Evolutionary conservation across 768 basidiomycete genomes (phyloP).

Genomic region (Suillus weaverae): DNA sequence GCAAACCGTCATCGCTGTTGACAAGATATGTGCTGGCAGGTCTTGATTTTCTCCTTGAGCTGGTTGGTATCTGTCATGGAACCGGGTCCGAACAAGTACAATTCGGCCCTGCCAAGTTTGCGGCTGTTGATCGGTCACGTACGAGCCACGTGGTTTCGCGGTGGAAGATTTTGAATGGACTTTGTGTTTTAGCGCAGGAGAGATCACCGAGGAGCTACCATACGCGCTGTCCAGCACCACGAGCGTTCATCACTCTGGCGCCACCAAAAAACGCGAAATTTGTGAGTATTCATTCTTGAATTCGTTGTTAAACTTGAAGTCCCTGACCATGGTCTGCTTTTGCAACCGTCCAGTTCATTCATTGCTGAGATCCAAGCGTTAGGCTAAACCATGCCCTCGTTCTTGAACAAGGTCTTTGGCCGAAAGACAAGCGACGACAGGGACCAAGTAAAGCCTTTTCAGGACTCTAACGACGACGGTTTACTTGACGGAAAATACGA

Average conservation of each 20-base stretch:
- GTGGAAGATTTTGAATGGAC: neutral
- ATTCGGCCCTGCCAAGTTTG: neutral
- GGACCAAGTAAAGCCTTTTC: conserved; percentile 31
- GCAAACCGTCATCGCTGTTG: neutral
- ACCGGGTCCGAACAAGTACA: neutral
- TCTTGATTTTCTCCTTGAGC: neutral
- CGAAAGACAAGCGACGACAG: conserved; percentile 67
- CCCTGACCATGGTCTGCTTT: neutral
- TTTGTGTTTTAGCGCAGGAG: neutral
- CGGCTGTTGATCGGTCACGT: neutral
- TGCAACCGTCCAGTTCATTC: conserved; percentile 2
- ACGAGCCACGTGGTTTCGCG: neutral
- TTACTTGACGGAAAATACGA: conserved; percentile 78
- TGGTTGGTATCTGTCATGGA: neutral
- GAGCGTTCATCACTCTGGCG: conserved; percentile 2
- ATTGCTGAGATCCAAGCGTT: conserved; percentile 15
- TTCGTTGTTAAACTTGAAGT: no score
- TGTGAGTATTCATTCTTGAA: neutral
- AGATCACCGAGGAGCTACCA: neutral
- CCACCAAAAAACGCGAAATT: neutral
- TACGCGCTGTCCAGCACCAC: neutral
- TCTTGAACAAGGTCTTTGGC: conserved; percentile 76
- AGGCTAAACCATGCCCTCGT: conserved; percentile 51
- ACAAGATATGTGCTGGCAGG: neutral
- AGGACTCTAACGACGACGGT: conserved; percentile 40